These are phyloP conservation scores for Mycena crocata DNA, from an alignment of 768 basidiomycete species.

Conservation along the genomic window DNA sequence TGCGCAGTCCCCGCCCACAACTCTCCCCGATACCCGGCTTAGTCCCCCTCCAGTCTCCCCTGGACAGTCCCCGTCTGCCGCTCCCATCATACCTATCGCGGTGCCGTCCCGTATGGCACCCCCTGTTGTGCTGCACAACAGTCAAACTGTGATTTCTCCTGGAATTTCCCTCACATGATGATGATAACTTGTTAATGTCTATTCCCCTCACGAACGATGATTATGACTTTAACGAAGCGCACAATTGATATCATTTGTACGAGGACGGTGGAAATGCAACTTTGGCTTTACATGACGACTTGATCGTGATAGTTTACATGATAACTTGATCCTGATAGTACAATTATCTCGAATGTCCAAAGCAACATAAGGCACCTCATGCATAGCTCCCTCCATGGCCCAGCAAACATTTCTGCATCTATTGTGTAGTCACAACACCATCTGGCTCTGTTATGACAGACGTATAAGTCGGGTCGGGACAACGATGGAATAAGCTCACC, in stretches of 20 bases:
- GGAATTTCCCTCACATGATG: slow-evolving; percentile 22
- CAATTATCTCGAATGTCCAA: no score
- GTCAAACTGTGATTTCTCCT: slow-evolving; percentile 17
- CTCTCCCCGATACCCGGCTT: slow-evolving; percentile 5
- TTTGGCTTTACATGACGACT: no score
- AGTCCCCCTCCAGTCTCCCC: neutral
- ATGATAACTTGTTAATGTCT: slow-evolving; percentile 15
- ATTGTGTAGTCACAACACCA: slow-evolving; percentile 51
- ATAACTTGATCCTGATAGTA: no score
- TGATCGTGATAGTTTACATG: no score
- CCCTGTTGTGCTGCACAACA: slow-evolving; percentile 19
- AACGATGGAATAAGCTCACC: slow-evolving; percentile 27
- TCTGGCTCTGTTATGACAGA: slow-evolving; percentile 50
- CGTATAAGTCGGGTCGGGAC: neutral
- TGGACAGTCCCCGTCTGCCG: neutral
- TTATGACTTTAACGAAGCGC: slow-evolving; percentile 22
- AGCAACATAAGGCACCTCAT: no score
- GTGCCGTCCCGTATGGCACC: slow-evolving; percentile 25
- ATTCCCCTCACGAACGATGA: neutral
- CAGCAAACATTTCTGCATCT: slow-evolving; percentile 9
- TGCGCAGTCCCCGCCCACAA: neutral
- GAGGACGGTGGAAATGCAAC: no score
- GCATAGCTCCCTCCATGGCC: no score
- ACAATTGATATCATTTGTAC: neutral
- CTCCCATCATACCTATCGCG: slow-evolving; percentile 38